Base-by-base conservation (phyloP, 2,329 filamentous ascomycete genomes). In the Fusarium xyrophilum region DNA sequence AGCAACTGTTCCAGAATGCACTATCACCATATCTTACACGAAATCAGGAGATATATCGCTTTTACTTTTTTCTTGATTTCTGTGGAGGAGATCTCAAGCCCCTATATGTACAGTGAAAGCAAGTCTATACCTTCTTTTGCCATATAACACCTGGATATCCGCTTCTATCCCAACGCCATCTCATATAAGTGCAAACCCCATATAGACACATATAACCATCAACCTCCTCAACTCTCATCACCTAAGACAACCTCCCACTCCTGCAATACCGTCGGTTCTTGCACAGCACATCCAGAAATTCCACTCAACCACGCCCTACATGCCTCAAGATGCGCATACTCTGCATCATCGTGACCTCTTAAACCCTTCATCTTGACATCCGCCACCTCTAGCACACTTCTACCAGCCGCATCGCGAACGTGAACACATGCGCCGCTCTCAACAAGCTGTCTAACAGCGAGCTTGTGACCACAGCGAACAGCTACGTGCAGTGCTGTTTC, bases 401-500 rank as follows among this genome's bases (percentile, higher is more conserved):
- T 63, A 0, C 83, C 82, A 2, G 78, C 76, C 1, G 76, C 77
- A 54, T 86, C 83, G 3, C 83, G 77, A 11, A 76, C 82, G 33
- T 83, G 77, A 2, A 85, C 81, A 32, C 82, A 84, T 14, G 85
- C 84, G 1, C 82, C 82, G 8, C 77, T 69, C n/a, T 80, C 77
- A 15, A 83, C 76, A 14, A 87, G 77, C 11, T 81, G 80, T 15
- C 79, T 80, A 30, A 84, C 75, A 2, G 85, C 85, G 5, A 85
- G 79, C 74, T 86, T 87, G 54, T 83, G 81, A 0, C 86, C 85
- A 23, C 82, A 78, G 5, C 84, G 80, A 4, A 85, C 84, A 0
- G 86, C 85, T 12, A 88, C 72, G 39, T 87, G 83, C 30, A 88
- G 77, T 1, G 85, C 81, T 1, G 86, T 88, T 75, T 88, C 86